phyloP scores from a whole-genome alignment of 73 alveolate genomes.

The Strombidium stylifer region DNA sequence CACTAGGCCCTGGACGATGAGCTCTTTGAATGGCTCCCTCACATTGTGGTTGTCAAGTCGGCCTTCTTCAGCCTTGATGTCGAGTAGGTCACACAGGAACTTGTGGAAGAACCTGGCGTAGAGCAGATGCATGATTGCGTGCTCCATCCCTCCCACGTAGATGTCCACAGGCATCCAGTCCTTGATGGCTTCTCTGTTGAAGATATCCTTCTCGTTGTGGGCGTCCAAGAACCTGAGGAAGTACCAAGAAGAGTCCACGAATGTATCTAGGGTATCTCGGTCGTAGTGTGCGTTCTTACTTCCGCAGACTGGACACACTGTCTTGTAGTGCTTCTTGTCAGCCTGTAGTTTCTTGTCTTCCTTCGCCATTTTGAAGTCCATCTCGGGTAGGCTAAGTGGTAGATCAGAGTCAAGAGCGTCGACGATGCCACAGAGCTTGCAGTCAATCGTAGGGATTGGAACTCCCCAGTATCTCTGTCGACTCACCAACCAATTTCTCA shows the following conservation, averaged over 20 bases:
- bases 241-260: conserved; percentile 77
- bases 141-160: conserved; percentile 80
- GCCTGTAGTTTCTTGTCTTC: too few relatives aligned
- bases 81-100: conserved; percentile 14
- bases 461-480: conserved; percentile 81
- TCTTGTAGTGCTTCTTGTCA: too few relatives aligned
- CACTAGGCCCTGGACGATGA: conserved; percentile 66
- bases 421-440: conserved; percentile 47
- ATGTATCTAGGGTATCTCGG: conserved; percentile 77
- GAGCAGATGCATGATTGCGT: conserved; percentile 74
- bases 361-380: too few relatives aligned
- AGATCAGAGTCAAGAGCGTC: conserved; percentile 42
- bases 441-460: conserved; percentile 70
- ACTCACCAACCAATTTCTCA: conserved; percentile 64
- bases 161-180: conserved; percentile 76
- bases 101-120: conserved; percentile 77
- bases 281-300: too few relatives aligned
- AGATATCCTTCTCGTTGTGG: conserved; percentile 3
- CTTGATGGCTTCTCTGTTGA: conserved; percentile 29
- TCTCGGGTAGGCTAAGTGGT: conserved; percentile 62
- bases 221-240: conserved; percentile 62
- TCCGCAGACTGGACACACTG: too few relatives aligned
- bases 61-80: not conserved
- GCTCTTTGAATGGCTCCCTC: conserved; percentile 65
- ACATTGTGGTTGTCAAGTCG: not conserved